Base-by-base conservation (phyloP, 2,329 filamentous ascomycete species). In the Alternaria novae-zelandiae region DNA sequence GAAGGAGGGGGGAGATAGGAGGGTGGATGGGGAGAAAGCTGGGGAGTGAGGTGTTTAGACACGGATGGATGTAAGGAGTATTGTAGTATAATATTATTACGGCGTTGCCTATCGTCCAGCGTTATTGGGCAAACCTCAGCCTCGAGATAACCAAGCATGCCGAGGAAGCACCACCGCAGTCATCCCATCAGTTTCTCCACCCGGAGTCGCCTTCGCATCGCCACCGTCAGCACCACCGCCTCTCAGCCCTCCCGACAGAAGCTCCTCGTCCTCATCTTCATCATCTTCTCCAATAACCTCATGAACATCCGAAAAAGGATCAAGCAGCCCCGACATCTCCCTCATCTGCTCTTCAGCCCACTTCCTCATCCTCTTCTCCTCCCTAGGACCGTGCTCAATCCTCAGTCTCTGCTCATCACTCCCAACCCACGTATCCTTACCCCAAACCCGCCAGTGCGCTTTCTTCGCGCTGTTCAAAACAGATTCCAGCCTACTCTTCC, bases 221-320 rank as follows among this genome's bases (percentile, higher is more conserved):
- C 4, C 36, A 41, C 36, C 36, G 8, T 41, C 36, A 17, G 36
- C 36, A 36, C 20, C 30, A 7, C 30, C 49, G 11, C 20, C 49
- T 53, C 49, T 53, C 3, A 53, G 9, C 12, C 2, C 28, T 6
- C 53, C 32, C 13, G 2, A 0, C 15, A 1, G 15, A 17, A 8
- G 15, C 5, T 13, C 21, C 17, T 17, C 12, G 17, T 28, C 53
- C 17, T n/a, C 23, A 1, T 20, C 13, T 2, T 46, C 20, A 7
- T 8, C 28, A 13, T 11, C 17, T 6, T 12, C 10, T 15, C 20
- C 13, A 11, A 8, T 23, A n/a, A 15, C 30, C 45, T 44, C 49
- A 20, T 50, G 43, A 3, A 21, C 44, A 21, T 44, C 32, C 12
- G 32, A 54, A 13, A 64, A 54, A 12, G 32, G 53, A 13, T 30